Percentiles rank a stretch among this genome's conserved stretches.
These are phyloP conservation scores for Botrytis fragariae DNA, from an alignment of 2,329 filamentous ascomycete genomes.

Conservation along the genomic window DNA sequence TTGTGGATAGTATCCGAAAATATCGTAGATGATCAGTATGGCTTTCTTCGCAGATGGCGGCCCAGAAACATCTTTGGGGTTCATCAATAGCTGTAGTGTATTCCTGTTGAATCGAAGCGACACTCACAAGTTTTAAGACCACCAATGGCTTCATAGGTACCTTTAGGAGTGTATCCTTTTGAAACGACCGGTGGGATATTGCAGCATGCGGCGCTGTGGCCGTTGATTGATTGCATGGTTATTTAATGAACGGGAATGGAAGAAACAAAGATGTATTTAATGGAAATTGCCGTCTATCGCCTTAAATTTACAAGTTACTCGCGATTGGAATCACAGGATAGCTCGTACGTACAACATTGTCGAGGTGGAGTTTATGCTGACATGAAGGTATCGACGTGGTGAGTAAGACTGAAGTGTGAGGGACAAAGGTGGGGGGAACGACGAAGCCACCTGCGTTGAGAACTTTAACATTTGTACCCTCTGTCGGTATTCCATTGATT, in stretches of 20 bases:
- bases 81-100: not conserved
- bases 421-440: not conserved
- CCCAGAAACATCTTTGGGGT: constrained; percentile 43
- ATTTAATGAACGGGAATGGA: not conserved
- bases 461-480: not conserved
- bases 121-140: constrained; percentile 51
- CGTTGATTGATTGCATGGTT: constrained; percentile 32
- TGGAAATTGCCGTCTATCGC: not conserved
- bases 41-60: constrained; percentile 51
- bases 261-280: not conserved
- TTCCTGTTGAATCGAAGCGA: not conserved
- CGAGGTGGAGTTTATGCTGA: too few relatives aligned
- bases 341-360: too few relatives aligned
- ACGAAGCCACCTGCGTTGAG: not conserved
- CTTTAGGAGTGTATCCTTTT: constrained; percentile 53
- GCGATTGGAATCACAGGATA: not conserved
- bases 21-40: constrained; percentile 59
- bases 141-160: constrained; percentile 53
- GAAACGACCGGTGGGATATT: constrained; percentile 55
- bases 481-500: not conserved
- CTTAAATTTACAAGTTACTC: not conserved
- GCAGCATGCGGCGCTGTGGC: constrained; percentile 56
- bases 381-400: not conserved
- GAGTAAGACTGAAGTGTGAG: not conserved
- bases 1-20: constrained; percentile 69